A percentile compares a stretch with the other conserved stretches of the same genome.
These are phyloP conservation scores for Paecilomyces fulvus DNA, from an alignment of 2,329 filamentous ascomycete genomes.

Conservation along the genomic window DNA sequence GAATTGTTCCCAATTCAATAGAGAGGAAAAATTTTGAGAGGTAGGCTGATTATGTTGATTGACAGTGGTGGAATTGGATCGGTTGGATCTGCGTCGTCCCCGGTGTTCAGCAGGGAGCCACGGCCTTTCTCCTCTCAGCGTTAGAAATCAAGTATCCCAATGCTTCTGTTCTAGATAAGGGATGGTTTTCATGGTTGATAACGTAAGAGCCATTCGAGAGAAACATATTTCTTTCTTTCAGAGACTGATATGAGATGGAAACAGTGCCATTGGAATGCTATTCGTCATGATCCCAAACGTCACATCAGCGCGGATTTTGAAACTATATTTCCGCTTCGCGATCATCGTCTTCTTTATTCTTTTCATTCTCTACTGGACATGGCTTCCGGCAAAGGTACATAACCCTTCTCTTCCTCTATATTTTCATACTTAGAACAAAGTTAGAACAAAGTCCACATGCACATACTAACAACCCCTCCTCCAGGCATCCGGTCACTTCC, in stretches of 20 bases:
- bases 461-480: background rate
- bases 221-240: background rate
- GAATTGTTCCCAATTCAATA: background rate
- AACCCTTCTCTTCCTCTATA: background rate
- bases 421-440: background rate
- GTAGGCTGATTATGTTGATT: background rate
- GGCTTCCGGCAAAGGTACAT: conserved; percentile 25
- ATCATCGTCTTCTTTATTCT: conserved; percentile 28
- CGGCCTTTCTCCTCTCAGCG: conserved; percentile 34
- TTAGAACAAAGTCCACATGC: background rate
- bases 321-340: conserved; percentile 31
- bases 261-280: conserved; percentile 23
- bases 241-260: background rate
- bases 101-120: conserved; percentile 32
- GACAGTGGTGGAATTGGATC: conserved; percentile 32
- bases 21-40: background rate
- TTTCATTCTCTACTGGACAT: conserved; percentile 30
- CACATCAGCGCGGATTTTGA: conserved; percentile 23
- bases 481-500: conserved; percentile 24
- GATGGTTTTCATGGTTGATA: conserved; percentile 32
- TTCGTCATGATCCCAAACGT: conserved; percentile 31
- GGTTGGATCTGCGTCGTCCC: conserved; percentile 31
- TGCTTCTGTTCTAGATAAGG: conserved; percentile 21
- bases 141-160: conserved; percentile 31
- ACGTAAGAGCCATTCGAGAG: conserved; percentile 7